Evolutionary conservation across 2,329 filamentous ascomycete species (phyloP).

Genomic region (Colletotrichum endophyticum): DNA sequence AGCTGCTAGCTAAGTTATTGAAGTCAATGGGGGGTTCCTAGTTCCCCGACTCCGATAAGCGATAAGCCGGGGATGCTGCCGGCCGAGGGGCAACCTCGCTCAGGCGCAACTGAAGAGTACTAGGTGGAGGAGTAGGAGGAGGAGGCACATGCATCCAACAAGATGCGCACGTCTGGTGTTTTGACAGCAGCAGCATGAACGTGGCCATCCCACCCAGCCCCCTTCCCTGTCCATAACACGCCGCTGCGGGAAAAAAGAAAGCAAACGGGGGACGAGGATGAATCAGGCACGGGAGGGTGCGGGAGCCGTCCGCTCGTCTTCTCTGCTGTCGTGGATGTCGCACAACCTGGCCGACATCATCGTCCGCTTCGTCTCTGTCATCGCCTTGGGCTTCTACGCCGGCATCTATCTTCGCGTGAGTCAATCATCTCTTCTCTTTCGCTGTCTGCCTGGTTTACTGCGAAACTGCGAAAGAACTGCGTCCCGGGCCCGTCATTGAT

Average conservation of each 20-base stretch:
- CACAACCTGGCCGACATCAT: neutral
- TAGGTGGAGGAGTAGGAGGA: neutral
- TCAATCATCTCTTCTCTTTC: neutral
- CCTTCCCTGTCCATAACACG: neutral
- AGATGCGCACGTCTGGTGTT: constrained; percentile 7
- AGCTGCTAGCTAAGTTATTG: neutral
- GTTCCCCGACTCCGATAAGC: neutral
- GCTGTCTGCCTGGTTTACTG: neutral
- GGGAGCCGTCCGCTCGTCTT: neutral
- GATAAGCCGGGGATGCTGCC: neutral
- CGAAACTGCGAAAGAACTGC: neutral
- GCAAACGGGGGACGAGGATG: neutral
- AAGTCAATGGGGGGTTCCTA: neutral
- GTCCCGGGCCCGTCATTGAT: neutral
- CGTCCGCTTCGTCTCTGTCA: neutral
- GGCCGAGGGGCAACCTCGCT: neutral
- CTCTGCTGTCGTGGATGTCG: neutral
- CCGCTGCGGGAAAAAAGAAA: neutral
- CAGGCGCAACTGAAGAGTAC: neutral
- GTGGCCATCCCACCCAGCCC: neutral
- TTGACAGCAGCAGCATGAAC: constrained; percentile 16
- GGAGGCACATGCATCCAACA: neutral
- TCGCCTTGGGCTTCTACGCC: constrained; percentile 1
- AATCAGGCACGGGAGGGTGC: neutral
- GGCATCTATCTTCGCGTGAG: constrained; percentile 12